Evolutionary conservation across 108 stramenopile genomes (phyloP).

Genomic region (Fragilaria crotonensis): DNA sequence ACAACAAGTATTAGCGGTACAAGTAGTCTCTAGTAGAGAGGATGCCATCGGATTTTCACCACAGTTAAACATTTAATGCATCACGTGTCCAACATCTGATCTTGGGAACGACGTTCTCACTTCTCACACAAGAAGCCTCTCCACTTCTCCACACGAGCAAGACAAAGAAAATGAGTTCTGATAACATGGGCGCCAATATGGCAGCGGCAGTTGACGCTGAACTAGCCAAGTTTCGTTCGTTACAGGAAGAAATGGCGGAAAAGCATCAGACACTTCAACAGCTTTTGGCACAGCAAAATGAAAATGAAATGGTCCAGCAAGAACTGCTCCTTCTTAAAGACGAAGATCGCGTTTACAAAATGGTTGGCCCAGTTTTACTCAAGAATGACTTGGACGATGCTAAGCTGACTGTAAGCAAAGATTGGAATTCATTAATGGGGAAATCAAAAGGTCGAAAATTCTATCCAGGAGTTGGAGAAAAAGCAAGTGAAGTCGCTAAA

Average conservation of each 20-base stretch:
- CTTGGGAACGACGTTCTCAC: too few relatives aligned
- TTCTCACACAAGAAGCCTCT: too few relatives aligned
- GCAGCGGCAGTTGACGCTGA: conserved; percentile 78
- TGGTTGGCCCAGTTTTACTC: conserved; percentile 88
- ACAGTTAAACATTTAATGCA: too few relatives aligned
- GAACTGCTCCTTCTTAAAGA: conserved; percentile 42
- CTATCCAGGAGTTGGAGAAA: conserved; percentile 44
- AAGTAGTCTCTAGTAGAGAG: too few relatives aligned
- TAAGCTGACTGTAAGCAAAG: conserved; percentile 75
- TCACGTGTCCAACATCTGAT: too few relatives aligned
- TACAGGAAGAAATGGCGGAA: conserved; percentile 63
- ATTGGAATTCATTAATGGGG: conserved; percentile 77
- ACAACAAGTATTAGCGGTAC: too few relatives aligned
- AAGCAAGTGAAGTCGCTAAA: conserved; percentile 43
- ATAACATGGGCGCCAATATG: conserved; percentile 51
- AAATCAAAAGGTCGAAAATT: conserved; percentile 60
- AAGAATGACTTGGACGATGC: conserved; percentile 87
- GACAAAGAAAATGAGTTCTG: background rate
- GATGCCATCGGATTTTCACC: too few relatives aligned
- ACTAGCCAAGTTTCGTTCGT: conserved; percentile 52
- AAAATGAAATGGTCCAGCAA: conserved; percentile 86
- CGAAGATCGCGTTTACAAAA: conserved; percentile 67
- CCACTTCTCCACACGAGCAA: too few relatives aligned
- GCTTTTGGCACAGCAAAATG: conserved; percentile 72
- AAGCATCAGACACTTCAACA: conserved; percentile 52